A percentile compares a stretch with the other conserved stretches of the same genome.
These are phyloP conservation scores for Styphnolobium japonicum DNA, from an alignment of 306 rosid species.

Conservation along the genomic window DNA sequence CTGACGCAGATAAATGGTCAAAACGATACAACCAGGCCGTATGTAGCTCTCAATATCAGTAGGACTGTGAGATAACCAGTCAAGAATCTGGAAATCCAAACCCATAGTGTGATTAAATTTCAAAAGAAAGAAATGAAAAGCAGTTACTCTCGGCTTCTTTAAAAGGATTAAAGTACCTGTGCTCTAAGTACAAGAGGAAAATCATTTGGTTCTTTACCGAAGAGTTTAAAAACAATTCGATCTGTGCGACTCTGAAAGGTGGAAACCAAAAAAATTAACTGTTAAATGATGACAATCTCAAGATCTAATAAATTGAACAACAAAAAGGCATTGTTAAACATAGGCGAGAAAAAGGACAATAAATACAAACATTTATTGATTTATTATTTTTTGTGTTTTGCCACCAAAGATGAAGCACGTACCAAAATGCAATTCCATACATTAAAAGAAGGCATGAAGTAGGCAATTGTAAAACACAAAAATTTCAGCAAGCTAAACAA, in stretches of 20 bases:
- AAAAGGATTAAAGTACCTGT: slow-evolving; percentile 46
- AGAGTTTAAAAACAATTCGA: slow-evolving; percentile 55
- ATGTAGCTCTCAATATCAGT: slow-evolving; percentile 90
- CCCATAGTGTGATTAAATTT: slow-evolving; percentile 5
- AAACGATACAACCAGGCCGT: slow-evolving; percentile 85
- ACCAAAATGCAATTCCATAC: neutral
- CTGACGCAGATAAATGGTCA: slow-evolving; percentile 77
- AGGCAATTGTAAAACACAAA: neutral
- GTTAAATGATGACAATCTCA: slow-evolving; percentile 23
- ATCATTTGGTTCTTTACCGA: slow-evolving; percentile 56
- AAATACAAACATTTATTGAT: neutral
- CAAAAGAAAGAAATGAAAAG: slow-evolving; percentile 18
- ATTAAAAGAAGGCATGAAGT: neutral
- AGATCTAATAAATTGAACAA: neutral
- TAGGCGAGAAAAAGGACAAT: neutral
- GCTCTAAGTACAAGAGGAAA: slow-evolving; percentile 45
- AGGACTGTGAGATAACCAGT: slow-evolving; percentile 88
- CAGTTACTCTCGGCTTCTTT: neutral
- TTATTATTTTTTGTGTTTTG: neutral
- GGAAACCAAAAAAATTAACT: slow-evolving; percentile 22
- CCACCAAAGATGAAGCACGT: neutral
- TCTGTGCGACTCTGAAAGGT: slow-evolving; percentile 52
- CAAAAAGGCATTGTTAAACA: neutral
- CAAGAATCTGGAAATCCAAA: slow-evolving; percentile 63
- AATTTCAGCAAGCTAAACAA: neutral